Base-by-base conservation (phyloP, 441 rosid genomes). In the Hura crepitans region DNA sequence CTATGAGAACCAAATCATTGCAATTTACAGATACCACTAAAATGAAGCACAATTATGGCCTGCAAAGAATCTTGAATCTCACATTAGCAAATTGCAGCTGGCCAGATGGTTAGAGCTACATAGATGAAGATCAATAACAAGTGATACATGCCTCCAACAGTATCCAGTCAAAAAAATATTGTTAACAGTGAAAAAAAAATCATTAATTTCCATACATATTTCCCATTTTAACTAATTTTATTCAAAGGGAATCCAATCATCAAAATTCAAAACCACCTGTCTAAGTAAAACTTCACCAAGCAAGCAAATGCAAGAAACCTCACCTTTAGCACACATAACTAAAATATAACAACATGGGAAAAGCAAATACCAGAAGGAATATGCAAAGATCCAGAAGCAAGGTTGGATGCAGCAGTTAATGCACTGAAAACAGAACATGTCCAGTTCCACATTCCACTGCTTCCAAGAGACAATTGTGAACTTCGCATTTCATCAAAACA, bases 371-470 rank as follows among this genome's bases (percentile, higher is more conserved):
- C 99, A 75, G 88, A 89, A 67, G 98, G 90, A 61, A 91, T 75
- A 75, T 80, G 87, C 80, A 88, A 83, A 22, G 99, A 89, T 56
- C 99, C 99, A 63, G 98, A 84, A 80, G 99, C 99, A 84, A 96
- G 96, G 88, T 86, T 93, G 77, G 99, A 96, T 65, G 99, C 96
- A 72, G 97, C 97, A 81, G 91, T 96, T 82, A 96, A 87, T 50
- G 97, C 98, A 77, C 96, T 86, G 80, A 96, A 89, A 75, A 96
- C 97, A 74, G 99, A 96, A 74, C 89, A 85, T 62, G 99, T 90
- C 98, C 98, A 93, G 78, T 89, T 88, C 97, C 96, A 93, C 96
- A 93, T 81, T 74, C 97, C 99, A 77, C 93, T 93, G 84, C 89
- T 85, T 73, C 97, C 99, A 75, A 85, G 78, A 72, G 91, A 89